Percentiles rank a stretch among this genome's conserved stretches.
Evolutionary conservation across 1,139 yeast genomes (phyloP).

Genomic region (Arxiozyma slooffiae): DNA sequence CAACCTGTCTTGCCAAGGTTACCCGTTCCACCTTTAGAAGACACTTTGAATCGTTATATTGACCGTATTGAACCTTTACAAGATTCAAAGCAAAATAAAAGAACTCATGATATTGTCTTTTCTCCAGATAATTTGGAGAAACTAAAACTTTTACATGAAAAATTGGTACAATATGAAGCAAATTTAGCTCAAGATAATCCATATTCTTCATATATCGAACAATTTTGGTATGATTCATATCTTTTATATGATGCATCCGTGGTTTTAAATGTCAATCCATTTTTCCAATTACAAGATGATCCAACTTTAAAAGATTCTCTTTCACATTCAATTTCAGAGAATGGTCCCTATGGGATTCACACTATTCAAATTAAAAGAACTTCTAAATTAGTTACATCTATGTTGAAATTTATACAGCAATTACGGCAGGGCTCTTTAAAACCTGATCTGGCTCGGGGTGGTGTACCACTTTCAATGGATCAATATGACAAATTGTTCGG

Average conservation of each 20-base stretch:
- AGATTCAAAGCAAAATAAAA: constrained; percentile 56
- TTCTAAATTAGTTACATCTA: constrained; percentile 66
- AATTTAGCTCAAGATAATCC: constrained; percentile 55
- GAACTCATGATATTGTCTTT: constrained; percentile 51
- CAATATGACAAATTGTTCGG: constrained; percentile 82
- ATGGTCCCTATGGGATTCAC: constrained; percentile 19
- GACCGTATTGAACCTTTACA: constrained; percentile 65
- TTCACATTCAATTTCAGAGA: constrained; percentile 2
- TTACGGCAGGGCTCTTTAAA: constrained; percentile 64
- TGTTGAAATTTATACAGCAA: constrained; percentile 70
- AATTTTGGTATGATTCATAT: constrained; percentile 88
- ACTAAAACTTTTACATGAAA: constrained; percentile 15
- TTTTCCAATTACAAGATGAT: constrained; percentile 79
- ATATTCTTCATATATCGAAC: constrained; percentile 71
- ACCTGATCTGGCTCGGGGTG: constrained; percentile 59
- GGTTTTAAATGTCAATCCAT: constrained; percentile 78
- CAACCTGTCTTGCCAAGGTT: constrained; percentile 24
- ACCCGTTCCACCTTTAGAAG: constrained; percentile 67
- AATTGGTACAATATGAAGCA: constrained; percentile 38
- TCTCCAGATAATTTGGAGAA: constrained; percentile 47
- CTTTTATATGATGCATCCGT: constrained; percentile 81
- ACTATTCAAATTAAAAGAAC: constrained; percentile 63
- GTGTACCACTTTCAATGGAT: constrained; percentile 74
- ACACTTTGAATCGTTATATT: constrained; percentile 56
- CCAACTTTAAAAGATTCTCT: constrained; percentile 54